phyloP scores from a whole-genome alignment of 2,329 filamentous ascomycete genomes.

The Ophiocordyceps camponoti-leonardi region DNA sequence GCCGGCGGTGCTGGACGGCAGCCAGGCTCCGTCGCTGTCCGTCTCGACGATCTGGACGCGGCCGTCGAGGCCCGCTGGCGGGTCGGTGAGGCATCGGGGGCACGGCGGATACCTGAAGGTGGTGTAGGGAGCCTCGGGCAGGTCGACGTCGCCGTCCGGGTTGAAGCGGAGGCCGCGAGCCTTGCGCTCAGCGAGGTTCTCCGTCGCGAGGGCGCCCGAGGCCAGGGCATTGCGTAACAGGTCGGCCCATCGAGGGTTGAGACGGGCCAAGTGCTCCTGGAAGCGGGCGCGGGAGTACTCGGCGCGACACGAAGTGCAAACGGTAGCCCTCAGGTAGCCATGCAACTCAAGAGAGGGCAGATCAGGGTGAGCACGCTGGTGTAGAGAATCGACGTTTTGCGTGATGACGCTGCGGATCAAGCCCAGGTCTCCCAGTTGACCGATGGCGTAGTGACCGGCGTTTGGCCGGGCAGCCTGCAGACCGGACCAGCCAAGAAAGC shows the following conservation, averaged over 20 bases:
- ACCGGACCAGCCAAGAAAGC: slow-evolving; percentile 82
- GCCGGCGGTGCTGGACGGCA: slow-evolving; percentile 46
- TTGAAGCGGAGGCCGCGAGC: slow-evolving; percentile 64
- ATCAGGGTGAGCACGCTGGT: slow-evolving; percentile 56
- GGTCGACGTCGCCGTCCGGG: slow-evolving; percentile 85
- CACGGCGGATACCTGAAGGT: slow-evolving; percentile 87
- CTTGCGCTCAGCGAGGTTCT: slow-evolving; percentile 53
- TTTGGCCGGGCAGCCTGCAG: slow-evolving; percentile 69
- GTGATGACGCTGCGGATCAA: slow-evolving; percentile 66
- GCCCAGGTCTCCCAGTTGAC: slow-evolving; percentile 53
- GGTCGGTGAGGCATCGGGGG: slow-evolving; percentile 54
- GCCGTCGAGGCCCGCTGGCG: slow-evolving; percentile 38
- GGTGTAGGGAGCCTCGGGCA: slow-evolving; percentile 72
- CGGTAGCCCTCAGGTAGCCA: slow-evolving; percentile 67
- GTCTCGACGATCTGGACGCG: slow-evolving; percentile 42
- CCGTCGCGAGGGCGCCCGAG: slow-evolving; percentile 59
- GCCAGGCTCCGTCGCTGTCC: slow-evolving; percentile 70
- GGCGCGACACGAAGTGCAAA: slow-evolving; percentile 63
- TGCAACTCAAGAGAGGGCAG: slow-evolving; percentile 73
- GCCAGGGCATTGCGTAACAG: slow-evolving; percentile 58
- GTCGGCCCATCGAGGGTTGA: slow-evolving; percentile 76
- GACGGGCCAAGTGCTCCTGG: slow-evolving; percentile 53
- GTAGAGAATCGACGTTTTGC: slow-evolving; percentile 95
- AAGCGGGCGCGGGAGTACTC: slow-evolving; percentile 58
- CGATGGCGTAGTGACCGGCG: slow-evolving; percentile 58